These are phyloP conservation scores for Tuber indicum DNA, from an alignment of 495 filamentous ascomycete genomes.

Conservation along the genomic window DNA sequence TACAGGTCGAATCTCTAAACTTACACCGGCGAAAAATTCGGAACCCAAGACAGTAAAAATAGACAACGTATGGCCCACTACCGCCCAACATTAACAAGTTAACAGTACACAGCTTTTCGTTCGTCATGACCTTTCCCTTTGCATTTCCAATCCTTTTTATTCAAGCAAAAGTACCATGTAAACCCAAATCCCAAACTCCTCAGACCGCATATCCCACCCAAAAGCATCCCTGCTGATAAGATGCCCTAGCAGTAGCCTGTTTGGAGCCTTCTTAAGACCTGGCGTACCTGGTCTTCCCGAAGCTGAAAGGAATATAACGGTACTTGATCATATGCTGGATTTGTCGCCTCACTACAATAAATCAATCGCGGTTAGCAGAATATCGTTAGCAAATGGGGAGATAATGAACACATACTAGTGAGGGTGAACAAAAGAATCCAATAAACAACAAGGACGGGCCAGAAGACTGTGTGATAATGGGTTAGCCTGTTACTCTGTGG, in stretches of 20 bases:
- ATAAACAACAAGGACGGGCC: constrained; percentile 96
- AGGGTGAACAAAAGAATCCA: constrained; percentile 93
- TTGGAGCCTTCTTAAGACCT: constrained; percentile 35
- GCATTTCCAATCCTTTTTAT: not conserved
- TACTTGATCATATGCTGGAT: constrained; percentile 99
- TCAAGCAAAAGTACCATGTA: not conserved
- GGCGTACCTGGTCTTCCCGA: constrained; percentile 80
- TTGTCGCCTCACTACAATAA: constrained; percentile 75
- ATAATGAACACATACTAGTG: constrained; percentile 63
- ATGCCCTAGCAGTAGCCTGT: not conserved
- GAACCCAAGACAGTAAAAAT: not conserved
- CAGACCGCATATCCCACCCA: not conserved
- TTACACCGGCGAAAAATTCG: not conserved
- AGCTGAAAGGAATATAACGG: constrained; percentile 91
- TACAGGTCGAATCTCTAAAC: constrained; percentile 3
- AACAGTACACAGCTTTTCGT: not conserved
- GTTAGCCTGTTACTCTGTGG: not conserved
- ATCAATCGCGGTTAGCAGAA: constrained; percentile 28
- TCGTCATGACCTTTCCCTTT: not conserved
- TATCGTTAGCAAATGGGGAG: constrained; percentile 12
- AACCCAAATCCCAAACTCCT: constrained; percentile 1
- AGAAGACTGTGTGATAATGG: constrained; percentile 62
- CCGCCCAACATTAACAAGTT: not conserved
- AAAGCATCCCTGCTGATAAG: not conserved
- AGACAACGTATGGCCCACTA: not conserved